Evolutionary conservation across 2,329 filamentous ascomycete genomes (phyloP), one percentile per base, ranked within the genome.

Genomic region (Grosmannia serpens): DNA sequence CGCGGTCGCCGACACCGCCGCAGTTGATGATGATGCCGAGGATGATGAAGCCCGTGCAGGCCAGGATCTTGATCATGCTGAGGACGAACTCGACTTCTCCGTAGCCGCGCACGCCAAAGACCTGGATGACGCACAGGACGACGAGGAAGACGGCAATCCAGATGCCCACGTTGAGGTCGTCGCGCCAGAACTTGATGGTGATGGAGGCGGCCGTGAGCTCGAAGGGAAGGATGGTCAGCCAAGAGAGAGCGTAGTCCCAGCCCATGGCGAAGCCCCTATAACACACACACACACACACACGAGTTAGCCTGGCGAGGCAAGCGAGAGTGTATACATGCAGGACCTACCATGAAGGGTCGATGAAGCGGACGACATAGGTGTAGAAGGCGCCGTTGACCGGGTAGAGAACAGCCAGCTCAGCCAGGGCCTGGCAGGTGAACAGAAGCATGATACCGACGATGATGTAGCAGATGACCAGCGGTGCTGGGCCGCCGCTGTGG

Each of bases 381-480:
- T 79, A 83, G 70, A 85, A 84, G 61, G 80, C 81, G 52, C 83
- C 83, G 60, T 82, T 82, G 60, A 85, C 76, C 0, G 82, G 83
- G 59, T 80, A 84, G 61, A 77, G 63, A 54, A 84, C 79, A 53
- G 81, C 79, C 59, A 85, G 62, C 70, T 86, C 83, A 52, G 79
- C 82, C 54, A 85, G 72, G 29, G 82, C 80, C 64, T 82, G 79
- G 64, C 82, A 75, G 11, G 79, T 82, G 64, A 81, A 77, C 51
- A 84, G 71, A 64, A 85, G 71, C 77, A 84, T 82, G 64, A 76
- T 59, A 60, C 81, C 81, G 64, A 84, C 74, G 61, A 84, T 77
- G 9, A 75, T 64, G 66, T 83, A 84, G 63, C 74, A 74, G 62
- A 79, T 74, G 41, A 78, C 66, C 62, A 77, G 65, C 10, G 73